phyloP scores from a whole-genome alignment of 352 stramenopile species.

The Globisporangium mamillatum region DNA sequence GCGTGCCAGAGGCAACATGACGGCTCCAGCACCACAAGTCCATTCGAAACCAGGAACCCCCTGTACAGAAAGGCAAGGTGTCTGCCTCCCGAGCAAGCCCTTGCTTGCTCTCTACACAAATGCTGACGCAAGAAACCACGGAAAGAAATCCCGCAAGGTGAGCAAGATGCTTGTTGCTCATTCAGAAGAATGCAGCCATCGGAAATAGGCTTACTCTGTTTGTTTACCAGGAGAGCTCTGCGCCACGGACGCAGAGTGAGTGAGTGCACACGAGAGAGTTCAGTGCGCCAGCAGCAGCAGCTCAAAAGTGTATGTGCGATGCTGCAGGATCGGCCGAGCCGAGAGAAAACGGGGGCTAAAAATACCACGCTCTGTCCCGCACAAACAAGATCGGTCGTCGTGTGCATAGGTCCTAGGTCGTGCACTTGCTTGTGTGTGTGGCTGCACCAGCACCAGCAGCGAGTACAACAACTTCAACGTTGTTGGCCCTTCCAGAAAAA shows the following conservation, averaged over 20 bases:
- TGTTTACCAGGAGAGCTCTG: neutral
- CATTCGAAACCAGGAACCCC: neutral
- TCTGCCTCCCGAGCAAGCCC: neutral
- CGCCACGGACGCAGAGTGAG: neutral
- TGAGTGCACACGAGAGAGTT: neutral
- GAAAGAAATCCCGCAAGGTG: neutral
- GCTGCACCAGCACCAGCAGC: neutral
- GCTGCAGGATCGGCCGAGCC: neutral
- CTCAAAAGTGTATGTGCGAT: neutral
- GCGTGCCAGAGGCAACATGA: neutral
- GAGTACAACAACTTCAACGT: neutral
- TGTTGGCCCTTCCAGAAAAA: neutral
- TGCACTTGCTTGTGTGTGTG: no score
- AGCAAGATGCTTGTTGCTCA: neutral
- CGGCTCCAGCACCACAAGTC: neutral
- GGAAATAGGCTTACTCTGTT: neutral
- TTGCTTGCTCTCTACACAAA: neutral
- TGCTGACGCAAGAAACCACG: neutral
- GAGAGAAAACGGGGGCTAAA: neutral
- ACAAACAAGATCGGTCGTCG: neutral
- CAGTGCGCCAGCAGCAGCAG: neutral
- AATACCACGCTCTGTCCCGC: neutral
- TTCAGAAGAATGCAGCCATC: neutral
- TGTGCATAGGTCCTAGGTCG: no score
- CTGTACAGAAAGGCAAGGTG: neutral